Evolutionary conservation across 495 filamentous ascomycete species (phyloP), one percentile per base, ranked within the genome.

Genomic region (Sordaria brevicollis): DNA sequence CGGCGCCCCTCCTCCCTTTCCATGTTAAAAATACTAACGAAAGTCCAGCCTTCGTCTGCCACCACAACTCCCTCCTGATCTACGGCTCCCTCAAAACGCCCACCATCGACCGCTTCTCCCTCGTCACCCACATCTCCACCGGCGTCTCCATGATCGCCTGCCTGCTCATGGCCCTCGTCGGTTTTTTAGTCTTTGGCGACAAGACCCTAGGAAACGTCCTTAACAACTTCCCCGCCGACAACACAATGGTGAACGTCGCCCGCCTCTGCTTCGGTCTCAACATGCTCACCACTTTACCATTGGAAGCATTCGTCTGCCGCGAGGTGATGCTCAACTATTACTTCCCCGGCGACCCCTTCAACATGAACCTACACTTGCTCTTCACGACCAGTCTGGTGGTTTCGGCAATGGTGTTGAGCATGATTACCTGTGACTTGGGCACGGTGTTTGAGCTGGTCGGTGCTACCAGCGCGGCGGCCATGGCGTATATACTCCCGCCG

Each of bases 321-420:
- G 94, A 97, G 78, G 95, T 98, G 49, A 96, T 98, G 91, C 86
- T 91, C 37, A 94, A 92, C 65, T 99, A 97, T 81, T 99, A 89
- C 81, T 97, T 93, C 79, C 91, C 82, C 19, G 81, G 81, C 71
- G 89, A 93, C 72, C 90, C 90, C 0, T 93, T 91, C 79, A 91
- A 91, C 75, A 87, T 92, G 74, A 89, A 90, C 70, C 88, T 93
- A 66, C 95, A 99, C 76, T 76, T 98, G 66, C 87, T 95, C 65
- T 91, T 97, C 76, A 94, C 88, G 41, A 91, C 93, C 1, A 80
- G 87, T 13, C 82, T 97, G 65, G 93, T 97, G 19, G 82, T 93
- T 21, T 83, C 87, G 34, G 91, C 95, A 67, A 92, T 95, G 90
- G 80, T 78, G 8, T 74, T 97, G 36, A 86, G 89, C 49, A 80